Percentiles rank a stretch among this genome's conserved stretches.
Conservation (phyloP, 148 eudicot genomes). For the Camellia sinensis region DNA sequence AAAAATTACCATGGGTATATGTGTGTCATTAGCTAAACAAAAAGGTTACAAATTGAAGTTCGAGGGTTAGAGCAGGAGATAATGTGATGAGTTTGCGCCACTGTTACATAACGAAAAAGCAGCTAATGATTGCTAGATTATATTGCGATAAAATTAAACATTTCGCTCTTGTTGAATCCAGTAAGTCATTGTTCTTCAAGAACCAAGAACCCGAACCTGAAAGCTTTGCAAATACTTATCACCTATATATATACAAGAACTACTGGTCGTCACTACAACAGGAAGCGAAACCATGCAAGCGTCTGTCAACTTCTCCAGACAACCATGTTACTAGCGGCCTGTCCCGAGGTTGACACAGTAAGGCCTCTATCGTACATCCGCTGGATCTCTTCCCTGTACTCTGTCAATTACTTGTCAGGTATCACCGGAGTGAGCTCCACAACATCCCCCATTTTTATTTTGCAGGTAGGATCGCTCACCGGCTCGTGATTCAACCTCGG, state of each 20-base stretch:
- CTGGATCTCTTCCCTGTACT: conserved; percentile 86
- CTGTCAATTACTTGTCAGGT: conserved; percentile 67
- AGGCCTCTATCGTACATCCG: conserved; percentile 78
- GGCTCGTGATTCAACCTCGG: conserved; percentile 76
- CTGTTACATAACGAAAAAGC: not conserved
- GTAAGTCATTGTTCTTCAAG: conserved; percentile 27
- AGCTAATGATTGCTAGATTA: not conserved
- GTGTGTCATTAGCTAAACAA: no score
- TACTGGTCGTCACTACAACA: not conserved
- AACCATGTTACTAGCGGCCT: conserved; percentile 26
- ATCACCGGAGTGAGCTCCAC: conserved; percentile 79
- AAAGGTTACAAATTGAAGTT: no score
- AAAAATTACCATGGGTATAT: no score
- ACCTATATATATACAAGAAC: conserved; percentile 16
- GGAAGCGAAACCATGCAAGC: not conserved
- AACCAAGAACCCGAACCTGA: conserved; percentile 8
- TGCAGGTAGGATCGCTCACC: conserved; percentile 59
- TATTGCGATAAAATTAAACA: not conserved
- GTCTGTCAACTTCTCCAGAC: conserved; percentile 51
- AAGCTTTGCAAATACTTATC: conserved; percentile 23
- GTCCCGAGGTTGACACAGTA: conserved; percentile 29
- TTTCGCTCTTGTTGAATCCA: conserved; percentile 19
- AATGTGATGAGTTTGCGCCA: no score
- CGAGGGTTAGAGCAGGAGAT: no score
- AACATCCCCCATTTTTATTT: conserved; percentile 90